Evolutionary conservation across 2,329 filamentous ascomycete species (phyloP), one percentile per base, ranked within the genome.

Genomic region (Penicillium sclerotiorum): DNA sequence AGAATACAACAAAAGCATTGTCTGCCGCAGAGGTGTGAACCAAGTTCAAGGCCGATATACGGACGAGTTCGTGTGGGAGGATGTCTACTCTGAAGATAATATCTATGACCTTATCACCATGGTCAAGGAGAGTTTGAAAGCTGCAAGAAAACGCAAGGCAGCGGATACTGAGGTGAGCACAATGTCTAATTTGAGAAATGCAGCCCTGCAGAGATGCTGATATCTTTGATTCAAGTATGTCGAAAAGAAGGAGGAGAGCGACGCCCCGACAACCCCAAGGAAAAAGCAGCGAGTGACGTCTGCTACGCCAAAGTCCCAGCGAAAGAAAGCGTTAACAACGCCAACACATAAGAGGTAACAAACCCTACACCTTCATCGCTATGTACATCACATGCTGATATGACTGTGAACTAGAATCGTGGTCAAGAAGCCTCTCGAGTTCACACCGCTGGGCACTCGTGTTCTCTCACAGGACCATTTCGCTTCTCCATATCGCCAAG

Each of bases 401-500:
- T 49, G 7, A 20, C 13, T 40, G 50, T 47, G 78, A 9, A 6
- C 4, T 18, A 36, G 80, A 53, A 85, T 90, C 32, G 73, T 89
- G 32, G 76, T 93, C 35, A 95, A 95, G 68, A 96, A 92, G 64
- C 88, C 90, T 5, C 82, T 99, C 28, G 92, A 96, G 65, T 97
- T 97, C 64, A 99, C 94, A 0, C 94, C 94, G 0, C 76, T 99
- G n/a, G 91, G 90, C 6, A 96, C 90, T 12, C 87, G 94, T 32
- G 81, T 88, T 17, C 80, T 99, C 3, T 90, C 90, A 1, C 88
- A 89, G 4, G 81, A 81, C 27, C 83, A 88, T 58, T 80, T 88
- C 48, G 82, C 90, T 36, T 84, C 94, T 0, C 94, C 94, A 0
- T 97, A 96, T 65, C 91, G 95, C 61, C 82, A 95, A 52, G 95